Evolutionary conservation across 148 eudicot species (phyloP).

Genomic region (Fagopyrum tataricum): DNA sequence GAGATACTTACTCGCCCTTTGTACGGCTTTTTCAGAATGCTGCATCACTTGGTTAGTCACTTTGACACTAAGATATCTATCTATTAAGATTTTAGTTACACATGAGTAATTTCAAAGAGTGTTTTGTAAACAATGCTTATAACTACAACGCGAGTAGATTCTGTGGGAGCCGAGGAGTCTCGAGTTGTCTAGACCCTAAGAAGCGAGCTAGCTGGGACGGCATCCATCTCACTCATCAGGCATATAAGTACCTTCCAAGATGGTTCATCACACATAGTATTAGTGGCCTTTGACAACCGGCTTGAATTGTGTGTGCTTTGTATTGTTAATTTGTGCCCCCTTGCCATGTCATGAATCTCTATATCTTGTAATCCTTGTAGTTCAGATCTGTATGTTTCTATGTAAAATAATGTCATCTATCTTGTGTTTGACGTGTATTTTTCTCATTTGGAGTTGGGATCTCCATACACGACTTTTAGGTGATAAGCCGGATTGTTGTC

Average conservation of each 20-base stretch:
- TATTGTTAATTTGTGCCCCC: no score
- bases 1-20: constrained; percentile 8
- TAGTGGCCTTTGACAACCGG: background rate
- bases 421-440: no score
- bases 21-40: constrained; percentile 6
- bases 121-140: constrained; percentile 11
- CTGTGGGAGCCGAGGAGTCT: constrained; percentile 16
- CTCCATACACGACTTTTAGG: no score
- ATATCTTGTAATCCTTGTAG: no score
- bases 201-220: constrained; percentile 25
- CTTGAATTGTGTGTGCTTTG: background rate
- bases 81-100: constrained; percentile 16
- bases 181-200: constrained; percentile 16
- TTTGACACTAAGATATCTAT: background rate
- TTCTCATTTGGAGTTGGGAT: no score
- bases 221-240: constrained; percentile 23
- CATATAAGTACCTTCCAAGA: constrained; percentile 10
- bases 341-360: no score
- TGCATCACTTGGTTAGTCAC: background rate
- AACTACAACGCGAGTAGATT: background rate
- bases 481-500: no score
- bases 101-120: no score
- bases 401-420: no score
- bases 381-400: no score
- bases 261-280: background rate